A percentile compares a stretch with the other conserved stretches of the same genome.
phyloP scores from a whole-genome alignment of 1,284 basidiomycete genomes.

The Moesziomyces sp. region DNA sequence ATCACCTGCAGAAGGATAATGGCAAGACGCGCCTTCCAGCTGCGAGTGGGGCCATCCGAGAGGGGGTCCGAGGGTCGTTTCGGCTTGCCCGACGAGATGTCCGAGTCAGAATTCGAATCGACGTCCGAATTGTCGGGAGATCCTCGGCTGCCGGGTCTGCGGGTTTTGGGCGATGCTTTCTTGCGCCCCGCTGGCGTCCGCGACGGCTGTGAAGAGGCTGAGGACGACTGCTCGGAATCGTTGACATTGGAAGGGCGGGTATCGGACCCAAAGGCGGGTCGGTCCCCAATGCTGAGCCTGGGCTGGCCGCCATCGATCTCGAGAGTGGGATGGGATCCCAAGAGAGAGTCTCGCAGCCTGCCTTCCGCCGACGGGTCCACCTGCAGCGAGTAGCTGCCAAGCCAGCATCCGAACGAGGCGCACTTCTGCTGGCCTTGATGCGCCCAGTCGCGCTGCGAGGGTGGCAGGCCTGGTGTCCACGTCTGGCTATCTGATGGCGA shows the following conservation, averaged over 20 bases:
- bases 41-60: constrained; percentile 1
- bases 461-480: constrained; percentile 25
- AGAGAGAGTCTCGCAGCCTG: constrained; percentile 31
- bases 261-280: constrained; percentile 23
- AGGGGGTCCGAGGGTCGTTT: constrained; percentile 5
- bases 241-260: constrained; percentile 3
- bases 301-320: constrained; percentile 41
- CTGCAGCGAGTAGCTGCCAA: constrained; percentile 52
- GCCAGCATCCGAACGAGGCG: constrained; percentile 56
- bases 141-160: constrained; percentile 23
- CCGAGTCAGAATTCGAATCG: constrained; percentile 2
- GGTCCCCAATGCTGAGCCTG: constrained; percentile 32
- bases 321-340: constrained; percentile 31
- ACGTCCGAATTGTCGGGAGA: constrained; percentile 1
- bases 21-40: constrained; percentile 34
- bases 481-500: constrained; percentile 7
- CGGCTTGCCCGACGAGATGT: constrained; percentile 7
- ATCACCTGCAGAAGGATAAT: constrained; percentile 47
- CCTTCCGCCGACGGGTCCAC: constrained; percentile 41
- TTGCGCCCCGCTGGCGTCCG: constrained; percentile 2
- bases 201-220: constrained; percentile 24
- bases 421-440: constrained; percentile 42
- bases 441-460: constrained; percentile 41
- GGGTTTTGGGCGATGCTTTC: constrained; percentile 7
- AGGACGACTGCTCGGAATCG: constrained; percentile 14